Conservation (phyloP, 129 eudicot genomes). For the Oenanthe sinensis region DNA sequence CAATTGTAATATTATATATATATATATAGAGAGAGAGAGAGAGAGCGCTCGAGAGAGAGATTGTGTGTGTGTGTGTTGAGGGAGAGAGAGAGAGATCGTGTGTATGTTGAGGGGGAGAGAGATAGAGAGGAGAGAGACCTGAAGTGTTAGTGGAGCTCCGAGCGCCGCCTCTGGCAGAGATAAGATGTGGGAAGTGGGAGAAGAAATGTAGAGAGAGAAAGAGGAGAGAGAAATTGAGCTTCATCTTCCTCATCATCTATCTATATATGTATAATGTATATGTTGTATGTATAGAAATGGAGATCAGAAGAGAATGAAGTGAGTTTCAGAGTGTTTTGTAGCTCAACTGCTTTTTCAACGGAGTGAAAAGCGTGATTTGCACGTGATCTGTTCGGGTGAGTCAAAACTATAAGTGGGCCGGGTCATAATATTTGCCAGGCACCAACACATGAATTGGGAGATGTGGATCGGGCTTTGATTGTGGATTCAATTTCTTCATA, state of each 20-base stretch:
- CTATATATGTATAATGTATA: neutral
- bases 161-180: conserved; percentile 47
- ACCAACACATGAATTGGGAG: too few species aligned
- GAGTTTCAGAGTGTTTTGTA: neutral
- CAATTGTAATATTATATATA: neutral
- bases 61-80: neutral
- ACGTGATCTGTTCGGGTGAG: neutral
- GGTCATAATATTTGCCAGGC: neutral
- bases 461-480: too few species aligned
- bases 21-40: neutral
- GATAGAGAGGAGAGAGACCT: conserved; percentile 28
- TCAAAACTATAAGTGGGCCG: neutral
- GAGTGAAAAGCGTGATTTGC: conserved; percentile 13
- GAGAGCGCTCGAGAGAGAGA: neutral
- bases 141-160: conserved; percentile 19
- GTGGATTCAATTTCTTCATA: too few species aligned
- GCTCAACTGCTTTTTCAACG: neutral
- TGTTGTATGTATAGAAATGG: neutral
- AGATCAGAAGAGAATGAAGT: neutral
- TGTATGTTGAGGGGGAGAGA: neutral
- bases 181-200: conserved; percentile 23
- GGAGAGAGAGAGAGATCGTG: neutral
- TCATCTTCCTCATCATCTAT: conserved; percentile 7
- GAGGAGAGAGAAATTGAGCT: conserved; percentile 28
- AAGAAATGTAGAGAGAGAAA: conserved; percentile 39